Evolutionary conservation across 768 basidiomycete species (phyloP).

Genomic region (Nidula microcarpa): DNA sequence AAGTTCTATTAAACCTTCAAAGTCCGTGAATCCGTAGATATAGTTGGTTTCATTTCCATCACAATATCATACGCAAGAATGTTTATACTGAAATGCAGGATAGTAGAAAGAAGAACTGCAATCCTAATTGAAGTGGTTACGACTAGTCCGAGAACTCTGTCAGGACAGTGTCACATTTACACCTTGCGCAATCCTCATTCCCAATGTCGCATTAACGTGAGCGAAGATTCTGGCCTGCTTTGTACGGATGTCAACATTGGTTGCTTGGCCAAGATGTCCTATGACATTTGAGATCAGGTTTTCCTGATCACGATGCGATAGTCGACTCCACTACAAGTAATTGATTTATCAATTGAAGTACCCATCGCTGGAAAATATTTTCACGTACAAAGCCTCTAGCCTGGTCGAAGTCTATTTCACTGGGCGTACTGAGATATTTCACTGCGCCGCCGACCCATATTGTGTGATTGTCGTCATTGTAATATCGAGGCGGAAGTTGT

Average conservation of each 20-base stretch:
- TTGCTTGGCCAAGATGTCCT: constrained; percentile 31
- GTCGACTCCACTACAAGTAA: constrained; percentile 22
- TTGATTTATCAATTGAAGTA: background rate
- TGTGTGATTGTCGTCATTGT: constrained; percentile 35
- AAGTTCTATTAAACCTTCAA: background rate
- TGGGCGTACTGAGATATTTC: constrained; percentile 27
- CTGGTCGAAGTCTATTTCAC: constrained; percentile 34
- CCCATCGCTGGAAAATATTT: background rate
- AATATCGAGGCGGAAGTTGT: constrained; percentile 24
- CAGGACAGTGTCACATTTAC: constrained; percentile 12
- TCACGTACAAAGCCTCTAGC: constrained; percentile 26
- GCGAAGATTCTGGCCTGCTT: constrained; percentile 29
- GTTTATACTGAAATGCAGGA: too few relatives aligned
- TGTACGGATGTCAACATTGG: constrained; percentile 19
- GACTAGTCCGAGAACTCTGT: too few relatives aligned
- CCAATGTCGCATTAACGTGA: constrained; percentile 31
- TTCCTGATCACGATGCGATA: constrained; percentile 28
- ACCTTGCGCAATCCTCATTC: constrained; percentile 28
- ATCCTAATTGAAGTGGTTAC: too few relatives aligned
- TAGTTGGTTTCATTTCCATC: too few relatives aligned
- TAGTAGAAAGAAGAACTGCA: too few relatives aligned
- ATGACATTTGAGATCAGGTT: constrained; percentile 33
- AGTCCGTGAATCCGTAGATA: too few relatives aligned
- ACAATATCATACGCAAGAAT: too few relatives aligned
- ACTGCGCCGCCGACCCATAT: constrained; percentile 37